These are phyloP conservation scores for Alternaria gaisen DNA, from an alignment of 2,329 filamentous ascomycete species.

Conservation along the genomic window DNA sequence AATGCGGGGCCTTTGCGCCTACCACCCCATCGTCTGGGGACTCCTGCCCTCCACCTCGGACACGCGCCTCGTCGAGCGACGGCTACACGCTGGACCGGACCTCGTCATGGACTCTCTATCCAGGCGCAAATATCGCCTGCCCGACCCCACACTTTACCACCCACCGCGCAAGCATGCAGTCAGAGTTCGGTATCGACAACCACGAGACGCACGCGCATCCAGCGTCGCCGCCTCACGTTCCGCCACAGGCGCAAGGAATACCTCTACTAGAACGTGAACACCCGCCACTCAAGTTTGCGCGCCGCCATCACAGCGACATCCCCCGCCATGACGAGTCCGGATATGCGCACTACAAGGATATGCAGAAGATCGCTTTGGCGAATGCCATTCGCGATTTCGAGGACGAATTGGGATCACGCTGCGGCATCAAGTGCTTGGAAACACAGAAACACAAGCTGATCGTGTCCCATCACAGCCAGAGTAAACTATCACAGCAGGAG, in stretches of 20 bases:
- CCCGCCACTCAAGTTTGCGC: constrained; percentile 45
- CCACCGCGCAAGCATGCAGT: constrained; percentile 21
- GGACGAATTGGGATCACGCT: constrained; percentile 34
- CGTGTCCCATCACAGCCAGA: constrained; percentile 73
- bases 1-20: constrained; percentile 20
- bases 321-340: constrained; percentile 36
- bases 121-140: constrained; percentile 7
- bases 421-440: constrained; percentile 32
- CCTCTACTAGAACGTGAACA: constrained; percentile 36
- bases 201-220: constrained; percentile 12
- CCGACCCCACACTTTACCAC: constrained; percentile 11
- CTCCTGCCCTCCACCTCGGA: constrained; percentile 31
- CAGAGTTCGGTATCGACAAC: constrained; percentile 10
- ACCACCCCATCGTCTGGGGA: constrained; percentile 23
- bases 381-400: constrained; percentile 36
- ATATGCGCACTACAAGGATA: constrained; percentile 37
- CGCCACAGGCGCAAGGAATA: constrained; percentile 27
- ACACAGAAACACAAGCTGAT: constrained; percentile 46
- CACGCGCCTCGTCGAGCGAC: constrained; percentile 13
- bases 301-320: constrained; percentile 31
- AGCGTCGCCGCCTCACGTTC: constrained; percentile 19
- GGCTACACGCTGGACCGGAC: constrained; percentile 4
- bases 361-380: constrained; percentile 35
- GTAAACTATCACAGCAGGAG: constrained; percentile 96
- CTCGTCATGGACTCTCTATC: constrained; percentile 18